phyloP scores from a whole-genome alignment of 768 basidiomycete species.

The Panaeolus papilionaceus region DNA sequence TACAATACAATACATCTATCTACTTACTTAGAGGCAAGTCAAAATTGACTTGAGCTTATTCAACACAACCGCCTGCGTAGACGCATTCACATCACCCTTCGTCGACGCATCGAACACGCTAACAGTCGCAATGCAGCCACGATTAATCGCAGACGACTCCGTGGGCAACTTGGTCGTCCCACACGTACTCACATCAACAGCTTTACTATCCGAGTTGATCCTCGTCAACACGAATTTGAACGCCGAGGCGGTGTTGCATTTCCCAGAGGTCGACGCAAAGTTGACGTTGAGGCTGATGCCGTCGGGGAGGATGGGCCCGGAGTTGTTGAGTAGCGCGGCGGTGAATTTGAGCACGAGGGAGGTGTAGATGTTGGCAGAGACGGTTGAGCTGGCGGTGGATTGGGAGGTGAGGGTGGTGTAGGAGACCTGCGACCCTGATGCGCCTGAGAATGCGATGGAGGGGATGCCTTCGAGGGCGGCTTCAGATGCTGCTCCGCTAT shows the following conservation, averaged over 20 bases:
- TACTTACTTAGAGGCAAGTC: slow-evolving; percentile 26
- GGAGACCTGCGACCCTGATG: slow-evolving; percentile 48
- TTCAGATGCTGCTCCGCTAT: slow-evolving; percentile 56
- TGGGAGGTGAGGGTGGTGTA: slow-evolving; percentile 52
- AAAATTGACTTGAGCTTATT: slow-evolving; percentile 41
- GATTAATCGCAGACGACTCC: slow-evolving; percentile 46
- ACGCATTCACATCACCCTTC: slow-evolving; percentile 50
- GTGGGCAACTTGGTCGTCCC: slow-evolving; percentile 48
- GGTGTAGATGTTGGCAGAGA: slow-evolving; percentile 49
- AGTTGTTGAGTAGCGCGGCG: slow-evolving; percentile 35
- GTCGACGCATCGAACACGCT: slow-evolving; percentile 50
- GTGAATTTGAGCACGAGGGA: slow-evolving; percentile 48
- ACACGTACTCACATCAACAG: slow-evolving; percentile 51
- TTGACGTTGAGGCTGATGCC: slow-evolving; percentile 57
- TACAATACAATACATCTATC: too few relatives aligned
- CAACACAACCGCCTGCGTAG: slow-evolving; percentile 46
- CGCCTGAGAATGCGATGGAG: slow-evolving; percentile 53
- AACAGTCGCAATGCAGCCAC: slow-evolving; percentile 52
- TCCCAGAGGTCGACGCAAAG: slow-evolving; percentile 44
- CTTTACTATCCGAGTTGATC: slow-evolving; percentile 35
- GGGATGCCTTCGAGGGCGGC: slow-evolving; percentile 56
- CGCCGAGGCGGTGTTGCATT: slow-evolving; percentile 42
- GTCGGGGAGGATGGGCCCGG: slow-evolving; percentile 45
- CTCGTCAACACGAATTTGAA: slow-evolving; percentile 54
- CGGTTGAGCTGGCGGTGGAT: slow-evolving; percentile 39